phyloP scores from a whole-genome alignment of 1,139 yeast species.

The Geotrichum cucujoidarum region DNA sequence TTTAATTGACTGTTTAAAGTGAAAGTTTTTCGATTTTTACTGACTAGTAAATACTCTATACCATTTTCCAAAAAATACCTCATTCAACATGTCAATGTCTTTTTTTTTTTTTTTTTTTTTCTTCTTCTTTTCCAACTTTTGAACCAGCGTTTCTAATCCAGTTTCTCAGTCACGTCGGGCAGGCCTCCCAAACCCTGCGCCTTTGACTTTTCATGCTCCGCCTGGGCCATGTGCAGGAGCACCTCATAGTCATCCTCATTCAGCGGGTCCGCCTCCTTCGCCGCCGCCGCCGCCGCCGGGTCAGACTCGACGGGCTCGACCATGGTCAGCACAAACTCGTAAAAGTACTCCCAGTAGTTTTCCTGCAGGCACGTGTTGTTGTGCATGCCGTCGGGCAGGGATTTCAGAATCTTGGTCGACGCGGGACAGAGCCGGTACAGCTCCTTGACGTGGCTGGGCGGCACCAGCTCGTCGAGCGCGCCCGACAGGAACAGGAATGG shows the following conservation, averaged over 20 bases:
- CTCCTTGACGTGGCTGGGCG: constrained; percentile 72
- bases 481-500: constrained; percentile 77
- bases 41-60: no score
- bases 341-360: constrained; percentile 67
- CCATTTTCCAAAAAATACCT: background rate
- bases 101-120: background rate
- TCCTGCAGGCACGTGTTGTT: constrained; percentile 75
- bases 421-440: constrained; percentile 43
- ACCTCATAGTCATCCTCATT: constrained; percentile 8
- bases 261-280: constrained; percentile 2
- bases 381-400: constrained; percentile 60
- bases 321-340: constrained; percentile 50
- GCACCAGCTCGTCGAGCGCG: constrained; percentile 79
- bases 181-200: no score
- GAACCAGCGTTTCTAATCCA: background rate
- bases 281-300: constrained; percentile 1
- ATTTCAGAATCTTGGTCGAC: constrained; percentile 38
- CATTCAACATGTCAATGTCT: background rate
- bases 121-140: background rate
- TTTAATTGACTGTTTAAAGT: no score
- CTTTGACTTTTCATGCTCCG: constrained; percentile 1
- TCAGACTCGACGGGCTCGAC: constrained; percentile 31
- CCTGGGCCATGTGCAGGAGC: constrained; percentile 1
- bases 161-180: no score
- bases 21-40: no score